These are phyloP conservation scores for Penicillium frequentans DNA, from an alignment of 2,329 filamentous ascomycete species.

Conservation along the genomic window DNA sequence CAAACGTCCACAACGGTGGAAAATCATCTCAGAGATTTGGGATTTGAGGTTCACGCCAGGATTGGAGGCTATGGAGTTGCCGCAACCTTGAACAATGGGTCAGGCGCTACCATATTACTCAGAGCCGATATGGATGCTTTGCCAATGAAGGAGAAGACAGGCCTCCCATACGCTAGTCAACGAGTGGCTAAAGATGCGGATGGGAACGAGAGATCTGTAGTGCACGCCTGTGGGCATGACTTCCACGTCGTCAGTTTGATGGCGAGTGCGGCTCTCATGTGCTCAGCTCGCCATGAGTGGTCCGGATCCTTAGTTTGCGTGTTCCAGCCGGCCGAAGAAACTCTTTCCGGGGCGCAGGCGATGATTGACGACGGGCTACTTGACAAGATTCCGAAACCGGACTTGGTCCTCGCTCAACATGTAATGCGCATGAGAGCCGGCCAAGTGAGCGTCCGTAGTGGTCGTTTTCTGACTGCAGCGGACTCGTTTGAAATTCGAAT, in stretches of 20 bases:
- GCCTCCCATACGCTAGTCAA: constrained; percentile 56
- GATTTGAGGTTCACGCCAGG: constrained; percentile 47
- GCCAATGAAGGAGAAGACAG: constrained; percentile 58
- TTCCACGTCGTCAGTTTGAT: constrained; percentile 63
- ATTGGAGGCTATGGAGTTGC: constrained; percentile 64
- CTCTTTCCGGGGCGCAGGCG: constrained; percentile 56
- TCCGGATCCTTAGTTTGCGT: constrained; percentile 58
- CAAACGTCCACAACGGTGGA: constrained; percentile 52
- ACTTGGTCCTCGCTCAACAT: constrained; percentile 57
- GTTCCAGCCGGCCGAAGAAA: constrained; percentile 67
- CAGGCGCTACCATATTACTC: constrained; percentile 56
- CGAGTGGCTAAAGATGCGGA: constrained; percentile 44
- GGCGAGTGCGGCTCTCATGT: constrained; percentile 54
- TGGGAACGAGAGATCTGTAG: constrained; percentile 55
- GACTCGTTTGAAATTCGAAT: constrained; percentile 41
- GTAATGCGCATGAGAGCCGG: constrained; percentile 45
- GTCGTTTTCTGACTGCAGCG: constrained; percentile 35
- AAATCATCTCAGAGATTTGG: constrained; percentile 36
- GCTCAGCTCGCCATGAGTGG: constrained; percentile 49
- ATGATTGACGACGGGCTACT: constrained; percentile 61
- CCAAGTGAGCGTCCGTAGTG: constrained; percentile 31
- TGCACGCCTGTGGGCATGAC: constrained; percentile 70
- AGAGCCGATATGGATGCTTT: constrained; percentile 65
- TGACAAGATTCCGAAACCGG: constrained; percentile 53
- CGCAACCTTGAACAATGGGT: constrained; percentile 57